These are phyloP conservation scores for Wickerhamiella hasegawae DNA, from an alignment of 805 yeast genomes.

Conservation along the genomic window DNA sequence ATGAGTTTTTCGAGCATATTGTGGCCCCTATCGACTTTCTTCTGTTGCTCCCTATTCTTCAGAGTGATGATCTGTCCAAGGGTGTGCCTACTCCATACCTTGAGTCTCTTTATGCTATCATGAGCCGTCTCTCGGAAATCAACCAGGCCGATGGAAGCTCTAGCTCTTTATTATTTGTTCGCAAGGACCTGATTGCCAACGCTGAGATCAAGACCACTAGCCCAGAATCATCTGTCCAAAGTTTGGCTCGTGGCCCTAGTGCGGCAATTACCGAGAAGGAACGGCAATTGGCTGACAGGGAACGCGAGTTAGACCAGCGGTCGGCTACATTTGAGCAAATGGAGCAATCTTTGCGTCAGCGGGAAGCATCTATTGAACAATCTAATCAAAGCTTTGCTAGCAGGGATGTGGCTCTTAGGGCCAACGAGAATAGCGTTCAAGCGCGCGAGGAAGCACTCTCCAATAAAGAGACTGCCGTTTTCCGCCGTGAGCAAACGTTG, in stretches of 20 bases:
- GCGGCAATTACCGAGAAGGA: too few species aligned
- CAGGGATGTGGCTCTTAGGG: too few species aligned
- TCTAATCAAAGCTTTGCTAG: too few species aligned
- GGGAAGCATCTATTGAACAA: too few species aligned
- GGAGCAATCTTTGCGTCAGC: not conserved
- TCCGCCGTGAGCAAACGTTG: not conserved
- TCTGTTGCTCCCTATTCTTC: constrained; percentile 67
- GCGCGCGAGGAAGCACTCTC: not conserved
- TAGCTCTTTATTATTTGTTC: not conserved
- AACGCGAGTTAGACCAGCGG: not conserved
- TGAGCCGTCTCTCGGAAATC: constrained; percentile 22
- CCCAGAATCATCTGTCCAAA: too few species aligned
- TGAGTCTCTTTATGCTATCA: constrained; percentile 61
- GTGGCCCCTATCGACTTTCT: constrained; percentile 58
- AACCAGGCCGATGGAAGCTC: constrained; percentile 1
- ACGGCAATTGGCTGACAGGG: too few species aligned
- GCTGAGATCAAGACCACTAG: too few species aligned
- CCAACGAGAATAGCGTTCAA: too few species aligned
- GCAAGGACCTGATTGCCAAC: not conserved
- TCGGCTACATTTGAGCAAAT: not conserved
- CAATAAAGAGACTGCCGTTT: not conserved
- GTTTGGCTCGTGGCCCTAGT: too few species aligned
- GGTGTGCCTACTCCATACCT: constrained; percentile 78
- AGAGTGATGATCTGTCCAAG: constrained; percentile 61
- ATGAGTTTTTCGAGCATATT: constrained; percentile 42